Percentiles rank a stretch among this genome's conserved stretches.
Evolutionary conservation across 2,329 filamentous ascomycete genomes (phyloP).

Genomic region (Didymella arachidicola): DNA sequence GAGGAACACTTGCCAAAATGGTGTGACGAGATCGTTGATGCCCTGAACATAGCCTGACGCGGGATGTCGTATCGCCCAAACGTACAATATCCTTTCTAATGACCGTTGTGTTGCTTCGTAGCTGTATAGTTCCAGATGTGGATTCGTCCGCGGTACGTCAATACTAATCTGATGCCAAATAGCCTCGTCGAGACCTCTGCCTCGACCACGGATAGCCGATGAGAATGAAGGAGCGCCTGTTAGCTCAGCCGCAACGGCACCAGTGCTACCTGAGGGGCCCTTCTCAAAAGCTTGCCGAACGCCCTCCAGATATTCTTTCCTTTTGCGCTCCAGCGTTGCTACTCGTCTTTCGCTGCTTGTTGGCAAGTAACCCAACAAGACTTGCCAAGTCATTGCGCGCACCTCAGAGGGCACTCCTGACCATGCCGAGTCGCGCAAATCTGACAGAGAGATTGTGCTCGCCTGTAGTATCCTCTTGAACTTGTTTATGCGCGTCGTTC

Average conservation of each 20-base stretch:
- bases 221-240: constrained; percentile 53
- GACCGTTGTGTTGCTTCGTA: constrained; percentile 96
- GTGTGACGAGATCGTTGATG: constrained; percentile 97
- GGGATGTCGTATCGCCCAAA: constrained; percentile 97
- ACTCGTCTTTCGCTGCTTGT: constrained; percentile 95
- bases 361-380: constrained; percentile 92
- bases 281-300: constrained; percentile 73
- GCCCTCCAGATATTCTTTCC: constrained; percentile 95
- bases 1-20: constrained; percentile 97
- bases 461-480: constrained; percentile 96
- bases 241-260: constrained; percentile 49
- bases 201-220: constrained; percentile 64
- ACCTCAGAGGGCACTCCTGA: constrained; percentile 94
- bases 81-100: constrained; percentile 91
- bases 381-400: constrained; percentile 98
- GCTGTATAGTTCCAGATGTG: constrained; percentile 91
- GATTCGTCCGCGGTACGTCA: constrained; percentile 94
- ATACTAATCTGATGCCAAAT: constrained; percentile 99
- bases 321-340: constrained; percentile 87
- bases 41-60: constrained; percentile 98
- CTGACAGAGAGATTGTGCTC: constrained; percentile 83
- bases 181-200: constrained; percentile 89
- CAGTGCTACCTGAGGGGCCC: constrained; percentile 52
- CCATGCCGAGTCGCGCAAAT: constrained; percentile 88
- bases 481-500: constrained; percentile 95